Evolutionary conservation across 768 basidiomycete genomes (phyloP).

Genomic region (Auriscalpium microsporum): DNA sequence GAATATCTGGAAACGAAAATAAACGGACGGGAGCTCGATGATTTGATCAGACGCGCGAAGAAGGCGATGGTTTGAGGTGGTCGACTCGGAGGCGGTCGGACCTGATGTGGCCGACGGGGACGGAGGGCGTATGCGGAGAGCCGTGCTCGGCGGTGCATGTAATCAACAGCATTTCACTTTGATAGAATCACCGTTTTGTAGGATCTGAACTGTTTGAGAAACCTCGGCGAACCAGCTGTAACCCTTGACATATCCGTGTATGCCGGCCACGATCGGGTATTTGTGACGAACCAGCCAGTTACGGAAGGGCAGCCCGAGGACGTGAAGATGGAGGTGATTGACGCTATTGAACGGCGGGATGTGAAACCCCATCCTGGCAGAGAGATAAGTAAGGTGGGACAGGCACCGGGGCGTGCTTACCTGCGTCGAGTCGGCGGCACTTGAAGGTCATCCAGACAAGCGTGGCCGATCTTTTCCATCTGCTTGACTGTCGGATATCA

Average conservation of each 20-base stretch:
- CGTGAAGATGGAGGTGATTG: constrained; percentile 67
- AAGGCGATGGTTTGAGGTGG: neutral
- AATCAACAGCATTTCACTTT: neutral
- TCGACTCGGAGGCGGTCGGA: too few relatives aligned
- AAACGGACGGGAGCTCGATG: neutral
- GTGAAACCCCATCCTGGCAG: constrained; percentile 65
- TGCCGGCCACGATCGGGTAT: constrained; percentile 40
- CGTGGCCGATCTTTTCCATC: constrained; percentile 45
- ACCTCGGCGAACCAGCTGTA: constrained; percentile 67
- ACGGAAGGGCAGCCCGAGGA: constrained; percentile 59
- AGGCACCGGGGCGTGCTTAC: constrained; percentile 21
- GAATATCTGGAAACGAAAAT: constrained; percentile 26
- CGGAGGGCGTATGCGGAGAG: too few relatives aligned
- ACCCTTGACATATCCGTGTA: constrained; percentile 45
- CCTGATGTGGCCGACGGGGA: too few relatives aligned
- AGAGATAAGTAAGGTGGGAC: too few relatives aligned
- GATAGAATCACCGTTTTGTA: constrained; percentile 46
- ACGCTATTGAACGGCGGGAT: constrained; percentile 73
- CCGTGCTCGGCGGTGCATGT: too few relatives aligned
- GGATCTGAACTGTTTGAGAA: constrained; percentile 48
- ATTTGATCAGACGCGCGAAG: neutral
- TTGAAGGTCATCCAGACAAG: constrained; percentile 39
- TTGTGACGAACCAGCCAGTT: constrained; percentile 30
- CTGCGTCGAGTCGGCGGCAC: constrained; percentile 36
- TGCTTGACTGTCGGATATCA: constrained; percentile 27